phyloP scores from a whole-genome alignment of 257 asterid genomes.

The Nicotiana paniculata region DNA sequence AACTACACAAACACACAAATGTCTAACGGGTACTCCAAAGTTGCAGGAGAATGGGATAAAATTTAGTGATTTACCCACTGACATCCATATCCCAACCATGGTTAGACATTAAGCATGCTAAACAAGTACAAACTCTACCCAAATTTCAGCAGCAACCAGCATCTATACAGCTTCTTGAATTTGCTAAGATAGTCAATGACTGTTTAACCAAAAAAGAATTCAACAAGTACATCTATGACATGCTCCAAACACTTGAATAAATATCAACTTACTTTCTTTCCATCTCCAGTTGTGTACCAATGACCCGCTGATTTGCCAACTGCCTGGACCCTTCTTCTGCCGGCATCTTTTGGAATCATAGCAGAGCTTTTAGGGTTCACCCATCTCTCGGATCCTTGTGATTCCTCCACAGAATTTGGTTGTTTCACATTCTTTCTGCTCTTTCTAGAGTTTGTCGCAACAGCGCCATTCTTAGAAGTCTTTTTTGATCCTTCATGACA shows the following conservation, averaged over 20 bases:
- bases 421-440: slow-evolving; percentile 36
- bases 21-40: neutral
- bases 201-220: neutral
- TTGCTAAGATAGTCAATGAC: neutral
- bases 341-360: slow-evolving; percentile 51
- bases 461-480: slow-evolving; percentile 18
- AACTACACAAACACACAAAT: neutral
- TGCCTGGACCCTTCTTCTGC: slow-evolving; percentile 80
- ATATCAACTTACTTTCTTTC: slow-evolving; percentile 56
- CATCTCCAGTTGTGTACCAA: slow-evolving; percentile 62
- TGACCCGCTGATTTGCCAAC: slow-evolving; percentile 61
- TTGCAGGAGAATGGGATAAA: neutral
- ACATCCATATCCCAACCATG: neutral
- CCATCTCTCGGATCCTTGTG: slow-evolving; percentile 56
- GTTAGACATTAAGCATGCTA: neutral
- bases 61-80: neutral
- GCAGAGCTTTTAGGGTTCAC: slow-evolving; percentile 53
- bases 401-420: slow-evolving; percentile 23
- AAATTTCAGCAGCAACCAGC: neutral
- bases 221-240: slow-evolving; percentile 1
- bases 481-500: slow-evolving; percentile 35
- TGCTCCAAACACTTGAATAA: neutral
- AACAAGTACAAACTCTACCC: neutral
- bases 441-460: slow-evolving; percentile 35
- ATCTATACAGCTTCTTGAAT: neutral